Conservation (phyloP, 1,284 basidiomycete species). For the Paramarasmius palmivorus region DNA sequence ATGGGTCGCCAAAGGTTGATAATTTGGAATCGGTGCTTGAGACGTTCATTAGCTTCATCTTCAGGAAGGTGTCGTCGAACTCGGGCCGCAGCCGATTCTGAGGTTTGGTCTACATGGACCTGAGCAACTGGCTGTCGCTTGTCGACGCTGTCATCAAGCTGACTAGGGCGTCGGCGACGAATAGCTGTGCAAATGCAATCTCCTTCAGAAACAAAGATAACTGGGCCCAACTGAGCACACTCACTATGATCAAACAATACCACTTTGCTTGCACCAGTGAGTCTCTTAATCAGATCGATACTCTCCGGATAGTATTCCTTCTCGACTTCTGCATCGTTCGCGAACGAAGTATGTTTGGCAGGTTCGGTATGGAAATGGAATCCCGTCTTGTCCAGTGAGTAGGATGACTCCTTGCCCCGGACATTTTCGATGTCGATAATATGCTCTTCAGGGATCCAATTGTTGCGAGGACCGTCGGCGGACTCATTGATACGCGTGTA, state of each 20-base stretch:
- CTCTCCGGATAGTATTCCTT: conserved; percentile 54
- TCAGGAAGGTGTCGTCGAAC: conserved; percentile 55
- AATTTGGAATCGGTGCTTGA: conserved; percentile 54
- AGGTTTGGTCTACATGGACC: conserved; percentile 58
- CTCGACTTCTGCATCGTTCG: conserved; percentile 43
- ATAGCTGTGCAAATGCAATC: conserved; percentile 33
- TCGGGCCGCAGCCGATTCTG: conserved; percentile 43
- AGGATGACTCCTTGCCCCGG: conserved; percentile 42
- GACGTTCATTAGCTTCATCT: conserved; percentile 43
- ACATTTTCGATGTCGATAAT: conserved; percentile 33
- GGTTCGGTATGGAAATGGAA: conserved; percentile 40
- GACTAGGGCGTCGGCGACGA: conserved; percentile 42
- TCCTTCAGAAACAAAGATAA: not conserved
- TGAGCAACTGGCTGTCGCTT: conserved; percentile 49
- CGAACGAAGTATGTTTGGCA: conserved; percentile 28
- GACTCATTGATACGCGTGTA: conserved; percentile 9
- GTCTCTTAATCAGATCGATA: conserved; percentile 47
- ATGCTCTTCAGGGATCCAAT: conserved; percentile 11
- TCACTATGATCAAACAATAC: conserved; percentile 60
- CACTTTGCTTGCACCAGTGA: conserved; percentile 50
- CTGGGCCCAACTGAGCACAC: conserved; percentile 7
- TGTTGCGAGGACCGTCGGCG: conserved; percentile 1
- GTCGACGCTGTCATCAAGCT: conserved; percentile 37
- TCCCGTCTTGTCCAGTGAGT: conserved; percentile 48
- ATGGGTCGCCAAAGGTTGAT: conserved; percentile 73